Percentiles rank a stretch among this genome's conserved stretches.
Conservation (phyloP, 768 basidiomycete species). For the Podaxis sp. region DNA sequence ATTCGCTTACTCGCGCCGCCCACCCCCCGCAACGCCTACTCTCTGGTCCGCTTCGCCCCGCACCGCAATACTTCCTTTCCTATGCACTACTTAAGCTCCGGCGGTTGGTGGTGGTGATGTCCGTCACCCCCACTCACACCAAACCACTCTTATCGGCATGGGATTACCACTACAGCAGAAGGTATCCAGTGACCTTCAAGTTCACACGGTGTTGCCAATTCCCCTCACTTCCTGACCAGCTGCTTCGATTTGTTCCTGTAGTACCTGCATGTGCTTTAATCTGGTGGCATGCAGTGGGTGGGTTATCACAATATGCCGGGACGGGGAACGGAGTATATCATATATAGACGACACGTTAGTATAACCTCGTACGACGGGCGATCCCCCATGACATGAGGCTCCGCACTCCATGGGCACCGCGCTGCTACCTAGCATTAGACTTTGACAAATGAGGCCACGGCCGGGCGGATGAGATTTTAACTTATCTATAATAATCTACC, state of each 20-base stretch:
- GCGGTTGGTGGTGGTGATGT: not conserved
- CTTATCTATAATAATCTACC: slow-evolving; percentile 1
- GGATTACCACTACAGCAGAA: not conserved
- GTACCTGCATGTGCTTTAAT: not conserved
- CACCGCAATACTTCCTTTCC: not conserved
- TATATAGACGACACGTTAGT: not conserved
- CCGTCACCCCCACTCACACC: not conserved
- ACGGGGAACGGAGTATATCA: not conserved
- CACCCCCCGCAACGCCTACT: not conserved
- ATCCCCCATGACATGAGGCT: slow-evolving; percentile 7
- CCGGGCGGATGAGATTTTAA: not conserved
- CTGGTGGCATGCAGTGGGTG: not conserved
- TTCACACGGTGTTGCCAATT: not conserved
- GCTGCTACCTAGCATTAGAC: slow-evolving; percentile 11
- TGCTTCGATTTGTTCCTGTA: not conserved
- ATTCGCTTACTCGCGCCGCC: not conserved
- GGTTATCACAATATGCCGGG: not conserved
- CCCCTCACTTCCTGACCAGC: not conserved
- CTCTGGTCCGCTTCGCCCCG: slow-evolving; percentile 8
- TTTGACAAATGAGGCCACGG: slow-evolving; percentile 15
- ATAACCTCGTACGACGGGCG: not conserved
- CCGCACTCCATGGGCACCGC: slow-evolving; percentile 13
- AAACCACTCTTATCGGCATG: not conserved
- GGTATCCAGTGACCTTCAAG: not conserved
- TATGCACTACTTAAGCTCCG: not conserved